A percentile compares a stretch with the other conserved stretches of the same genome.
Conservation (phyloP, 495 filamentous ascomycete species). For the Filosporella fistucella region DNA sequence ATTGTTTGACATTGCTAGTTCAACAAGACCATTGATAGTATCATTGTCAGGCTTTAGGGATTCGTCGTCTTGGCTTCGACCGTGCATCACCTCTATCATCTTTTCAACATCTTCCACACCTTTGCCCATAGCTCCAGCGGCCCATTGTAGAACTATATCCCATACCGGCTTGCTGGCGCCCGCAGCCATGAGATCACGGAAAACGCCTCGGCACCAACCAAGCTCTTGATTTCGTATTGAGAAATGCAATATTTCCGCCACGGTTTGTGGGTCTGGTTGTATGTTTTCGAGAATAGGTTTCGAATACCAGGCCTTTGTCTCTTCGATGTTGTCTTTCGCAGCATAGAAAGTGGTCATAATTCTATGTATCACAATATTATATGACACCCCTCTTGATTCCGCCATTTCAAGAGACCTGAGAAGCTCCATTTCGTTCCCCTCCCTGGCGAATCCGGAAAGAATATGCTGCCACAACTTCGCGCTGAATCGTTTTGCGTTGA, state of each 20-base stretch:
- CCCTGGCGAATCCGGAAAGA: slow-evolving; percentile 60
- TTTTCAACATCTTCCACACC: slow-evolving; percentile 64
- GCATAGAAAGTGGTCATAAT: slow-evolving; percentile 51
- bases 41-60: slow-evolving; percentile 53
- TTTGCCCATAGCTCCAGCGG: slow-evolving; percentile 60
- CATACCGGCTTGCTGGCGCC: slow-evolving; percentile 48
- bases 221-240: slow-evolving; percentile 54
- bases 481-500: too few relatives aligned
- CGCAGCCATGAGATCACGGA: slow-evolving; percentile 49
- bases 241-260: slow-evolving; percentile 45
- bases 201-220: slow-evolving; percentile 59
- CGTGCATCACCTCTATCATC: slow-evolving; percentile 59
- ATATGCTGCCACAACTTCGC: slow-evolving; percentile 55
- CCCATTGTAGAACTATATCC: slow-evolving; percentile 73
- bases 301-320: slow-evolving; percentile 61
- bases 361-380: slow-evolving; percentile 34
- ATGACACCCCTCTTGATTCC: slow-evolving; percentile 27
- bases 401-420: slow-evolving; percentile 33
- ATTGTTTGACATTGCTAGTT: slow-evolving; percentile 61
- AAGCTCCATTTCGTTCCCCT: slow-evolving; percentile 54
- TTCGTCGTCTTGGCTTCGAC: slow-evolving; percentile 35
- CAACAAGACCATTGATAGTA: slow-evolving; percentile 73
- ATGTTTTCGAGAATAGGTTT: slow-evolving; percentile 33
- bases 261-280: slow-evolving; percentile 32
- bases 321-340: slow-evolving; percentile 39